phyloP scores from a whole-genome alignment of 164 flowering plant species.

The Vitis rupestris region DNA sequence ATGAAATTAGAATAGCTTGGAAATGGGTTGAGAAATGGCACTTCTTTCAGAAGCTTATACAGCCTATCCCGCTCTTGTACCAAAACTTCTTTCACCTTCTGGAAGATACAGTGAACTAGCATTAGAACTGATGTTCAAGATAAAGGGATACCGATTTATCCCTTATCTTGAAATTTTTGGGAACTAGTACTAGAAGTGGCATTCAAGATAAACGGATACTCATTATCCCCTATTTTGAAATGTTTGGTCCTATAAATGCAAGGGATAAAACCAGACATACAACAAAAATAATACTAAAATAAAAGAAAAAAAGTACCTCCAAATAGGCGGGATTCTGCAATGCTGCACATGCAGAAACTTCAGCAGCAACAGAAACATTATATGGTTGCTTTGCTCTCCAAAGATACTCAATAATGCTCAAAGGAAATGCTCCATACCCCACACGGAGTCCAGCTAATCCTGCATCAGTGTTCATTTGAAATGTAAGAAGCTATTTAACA shows the following conservation, averaged over 20 bases:
- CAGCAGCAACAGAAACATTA: constrained; percentile 98
- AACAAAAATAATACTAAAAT: neutral
- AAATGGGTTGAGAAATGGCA: constrained; percentile 80
- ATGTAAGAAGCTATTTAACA: neutral
- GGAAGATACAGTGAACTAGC: constrained; percentile 22
- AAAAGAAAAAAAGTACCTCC: constrained; percentile 53
- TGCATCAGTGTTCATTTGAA: constrained; percentile 26
- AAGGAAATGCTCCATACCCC: constrained; percentile 97
- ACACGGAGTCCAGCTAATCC: constrained; percentile 97
- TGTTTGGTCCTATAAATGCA: too few species aligned
- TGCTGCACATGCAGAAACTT: constrained; percentile 95
- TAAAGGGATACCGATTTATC: neutral
- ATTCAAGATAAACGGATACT: too few species aligned
- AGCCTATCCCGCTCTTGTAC: constrained; percentile 83
- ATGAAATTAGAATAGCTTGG: constrained; percentile 97
- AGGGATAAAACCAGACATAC: neutral
- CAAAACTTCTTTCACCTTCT: constrained; percentile 84
- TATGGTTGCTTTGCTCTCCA: constrained; percentile 99
- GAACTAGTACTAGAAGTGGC: too few species aligned
- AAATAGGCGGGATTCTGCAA: constrained; percentile 79
- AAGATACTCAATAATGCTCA: constrained; percentile 81
- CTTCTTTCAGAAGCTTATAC: constrained; percentile 63
- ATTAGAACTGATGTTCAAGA: constrained; percentile 14
- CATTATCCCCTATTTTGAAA: too few species aligned
- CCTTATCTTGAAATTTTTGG: neutral